Evolutionary conservation across 2,329 filamentous ascomycete genomes (phyloP).

Genomic region (Ampelomyces quisqualis): DNA sequence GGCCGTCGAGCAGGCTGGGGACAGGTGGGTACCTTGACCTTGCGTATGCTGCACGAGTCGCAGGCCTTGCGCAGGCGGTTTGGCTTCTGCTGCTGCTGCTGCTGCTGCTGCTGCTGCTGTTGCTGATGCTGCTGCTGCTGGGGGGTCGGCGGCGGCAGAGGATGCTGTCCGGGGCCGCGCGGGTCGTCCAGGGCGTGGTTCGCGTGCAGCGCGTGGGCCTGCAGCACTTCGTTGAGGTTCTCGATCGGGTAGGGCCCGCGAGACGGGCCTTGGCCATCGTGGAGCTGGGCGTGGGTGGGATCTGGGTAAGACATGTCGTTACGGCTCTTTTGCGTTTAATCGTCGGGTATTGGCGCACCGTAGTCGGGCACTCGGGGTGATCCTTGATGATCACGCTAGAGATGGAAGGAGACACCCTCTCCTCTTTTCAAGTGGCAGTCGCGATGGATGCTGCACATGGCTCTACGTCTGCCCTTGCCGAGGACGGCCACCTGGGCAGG

Average conservation of each 20-base stretch:
- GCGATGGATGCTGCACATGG: no score
- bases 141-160: slow-evolving; percentile 10
- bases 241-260: slow-evolving; percentile 34
- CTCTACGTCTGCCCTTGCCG: no score
- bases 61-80: slow-evolving; percentile 45
- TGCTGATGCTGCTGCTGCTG: slow-evolving; percentile 9
- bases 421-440: no score
- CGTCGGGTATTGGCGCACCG: no score
- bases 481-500: no score
- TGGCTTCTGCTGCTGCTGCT: slow-evolving; percentile 32
- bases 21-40: no score
- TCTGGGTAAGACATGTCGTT: no score
- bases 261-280: neutral
- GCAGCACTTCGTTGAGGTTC: slow-evolving; percentile 40
- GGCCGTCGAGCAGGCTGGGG: no score
- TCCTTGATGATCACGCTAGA: no score
- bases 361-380: no score
- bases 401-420: no score
- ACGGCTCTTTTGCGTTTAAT: no score
- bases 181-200: slow-evolving; percentile 37
- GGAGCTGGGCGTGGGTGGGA: neutral
- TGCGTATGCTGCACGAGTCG: slow-evolving; percentile 47
- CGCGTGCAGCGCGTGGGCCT: slow-evolving; percentile 40
- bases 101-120: slow-evolving; percentile 17
- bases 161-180: slow-evolving; percentile 16